Evolutionary conservation across 2,329 filamentous ascomycete species (phyloP), one percentile per base, ranked within the genome.

Genomic region (Fusarium guadeloupense): DNA sequence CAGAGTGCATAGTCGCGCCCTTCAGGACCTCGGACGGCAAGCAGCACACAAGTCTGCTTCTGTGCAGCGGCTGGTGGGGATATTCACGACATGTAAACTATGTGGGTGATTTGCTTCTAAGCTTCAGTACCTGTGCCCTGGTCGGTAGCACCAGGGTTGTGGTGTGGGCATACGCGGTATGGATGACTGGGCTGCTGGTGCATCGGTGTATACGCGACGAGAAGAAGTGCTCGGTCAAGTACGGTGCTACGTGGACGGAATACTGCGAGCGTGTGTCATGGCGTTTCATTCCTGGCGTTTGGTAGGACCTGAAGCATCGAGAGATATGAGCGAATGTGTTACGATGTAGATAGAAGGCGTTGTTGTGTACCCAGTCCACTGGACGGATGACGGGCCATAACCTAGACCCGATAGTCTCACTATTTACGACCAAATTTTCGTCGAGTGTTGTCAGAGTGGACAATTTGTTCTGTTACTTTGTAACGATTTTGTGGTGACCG

Each of bases 161-260:
- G 4, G 77, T 79, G 0, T 82, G 79, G 77, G 74, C 71, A 1
- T 82, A 82, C 54, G 75, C 76, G 0, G 71, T 80, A 1, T 81
- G 76, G 62, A 80, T 82, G 77, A 75, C 74, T 0, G 51, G 74
- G 4, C 54, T 82, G 9, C 71, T 82, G 5, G 64, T 81, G 6
- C 79, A 82, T 64, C 73, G 80, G 6, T 80, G 78, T 39, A 72
- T 75, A 28, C 72, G 79, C 9, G 80, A 81, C 42, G 80, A 82
- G 64, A 72, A 74, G 45, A 70, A 79, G 9, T 81, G 78, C 34
- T 71, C 68, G 3, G 71, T 67, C 17, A 82, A 82, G 57, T 82
- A 82, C 49, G 79, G 80, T 3, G 63, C 71, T 4, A 71, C 71
- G 1, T 82, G 80, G 80, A 69, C 74, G 8, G 72, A 74, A 37